Evolutionary conservation across 2,329 filamentous ascomycete genomes (phyloP), one percentile per base, ranked within the genome.

Genomic region (Stagonosporopsis chrysanthemi): DNA sequence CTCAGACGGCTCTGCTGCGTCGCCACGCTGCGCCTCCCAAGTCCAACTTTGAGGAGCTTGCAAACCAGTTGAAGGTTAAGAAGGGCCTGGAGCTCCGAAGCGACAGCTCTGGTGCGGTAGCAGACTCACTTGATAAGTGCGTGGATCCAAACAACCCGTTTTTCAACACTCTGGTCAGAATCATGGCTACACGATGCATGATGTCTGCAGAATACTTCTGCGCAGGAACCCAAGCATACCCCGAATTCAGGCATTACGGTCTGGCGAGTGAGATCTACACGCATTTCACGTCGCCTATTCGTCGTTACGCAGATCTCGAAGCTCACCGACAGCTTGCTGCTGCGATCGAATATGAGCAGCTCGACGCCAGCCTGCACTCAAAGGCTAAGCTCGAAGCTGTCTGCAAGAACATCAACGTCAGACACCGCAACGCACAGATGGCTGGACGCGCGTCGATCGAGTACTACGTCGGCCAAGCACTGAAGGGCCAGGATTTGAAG

Each of bases 171-270:
- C 87, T 99, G 23, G 89, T 99, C 67, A 91, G 95, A 74, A 97
- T 99, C 79, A 90, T 99, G 81, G 95, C 95, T 9, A 99, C 95
- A 8, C 89, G 95, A 22, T 99, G 95, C 84, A 99, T 99, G 95
- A 97, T 97, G 83, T 95, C 92, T 51, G 95, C 95, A 61, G 95
- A 99, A 79, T 99, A 99, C 80, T 99, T 99, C 79, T 95, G 91
- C 79, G 91, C 94, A 0, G 95, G 95, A 58, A 93, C 92, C 6
- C 92, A 97, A 75, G 87, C 93, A 0, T 94, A 95, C 75, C 90
- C 92, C 0, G 95, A 98, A 75, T 99, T 97, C 84, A 87, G 92
- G 49, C 96, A 99, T 80, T 99, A 99, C 77, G 95, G 95, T 66
- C 88, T 99, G 33, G 96, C 96, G 0, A 92, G 90, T 3, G 91